A percentile compares a stretch with the other conserved stretches of the same genome.
These are phyloP conservation scores for Graphilbum fragrans DNA, from an alignment of 2,329 filamentous ascomycete species.

Conservation along the genomic window DNA sequence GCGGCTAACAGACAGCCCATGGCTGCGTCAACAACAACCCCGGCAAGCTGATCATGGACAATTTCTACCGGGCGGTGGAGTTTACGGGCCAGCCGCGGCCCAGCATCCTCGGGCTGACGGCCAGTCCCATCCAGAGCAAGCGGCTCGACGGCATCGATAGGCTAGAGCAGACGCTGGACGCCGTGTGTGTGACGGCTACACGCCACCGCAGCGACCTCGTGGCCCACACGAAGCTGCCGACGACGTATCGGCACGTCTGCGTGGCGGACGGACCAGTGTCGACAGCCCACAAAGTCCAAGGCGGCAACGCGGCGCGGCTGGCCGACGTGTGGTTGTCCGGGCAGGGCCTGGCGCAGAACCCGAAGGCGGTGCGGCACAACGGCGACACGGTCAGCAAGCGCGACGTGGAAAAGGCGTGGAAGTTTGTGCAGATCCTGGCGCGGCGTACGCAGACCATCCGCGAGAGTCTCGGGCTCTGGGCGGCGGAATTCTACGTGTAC, in stretches of 20 bases:
- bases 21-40: conserved; percentile 55
- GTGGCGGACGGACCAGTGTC: not conserved
- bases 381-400: not conserved
- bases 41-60: conserved; percentile 58
- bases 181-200: conserved; percentile 57
- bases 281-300: conserved; percentile 17
- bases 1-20: conserved; percentile 59
- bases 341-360: not conserved
- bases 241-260: conserved; percentile 29
- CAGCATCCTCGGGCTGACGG: conserved; percentile 65
- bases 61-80: conserved; percentile 51
- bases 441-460: conserved; percentile 37
- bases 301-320: conserved; percentile 30
- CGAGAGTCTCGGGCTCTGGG: conserved; percentile 54
- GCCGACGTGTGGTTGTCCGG: not conserved
- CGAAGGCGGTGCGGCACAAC: not conserved
- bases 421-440: conserved; percentile 43
- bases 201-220: conserved; percentile 57
- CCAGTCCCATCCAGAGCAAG: conserved; percentile 60
- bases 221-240: conserved; percentile 55
- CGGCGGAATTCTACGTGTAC: conserved; percentile 52
- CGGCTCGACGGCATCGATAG: conserved; percentile 39
- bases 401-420: not conserved
- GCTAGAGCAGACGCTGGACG: conserved; percentile 60
- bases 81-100: conserved; percentile 33